Conservation (phyloP, 345 rosid genomes). For the Hibiscus syriacus region DNA sequence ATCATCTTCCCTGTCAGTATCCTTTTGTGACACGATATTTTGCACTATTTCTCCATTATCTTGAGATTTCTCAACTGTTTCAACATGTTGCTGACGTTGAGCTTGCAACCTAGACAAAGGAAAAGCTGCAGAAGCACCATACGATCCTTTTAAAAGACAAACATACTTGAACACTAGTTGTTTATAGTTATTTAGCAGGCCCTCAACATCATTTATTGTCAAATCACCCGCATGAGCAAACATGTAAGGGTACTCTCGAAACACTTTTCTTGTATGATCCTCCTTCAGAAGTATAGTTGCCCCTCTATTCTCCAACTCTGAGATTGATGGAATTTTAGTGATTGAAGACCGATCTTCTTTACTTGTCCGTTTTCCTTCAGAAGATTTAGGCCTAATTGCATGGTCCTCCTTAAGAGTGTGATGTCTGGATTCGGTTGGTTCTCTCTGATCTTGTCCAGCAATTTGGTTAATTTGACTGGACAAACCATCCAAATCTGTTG, state of each 20-base stretch:
- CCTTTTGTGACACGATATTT: neutral
- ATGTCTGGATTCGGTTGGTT: conserved; percentile 44
- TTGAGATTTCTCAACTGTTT: neutral
- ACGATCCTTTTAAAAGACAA: conserved; percentile 4
- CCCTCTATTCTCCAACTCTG: conserved; percentile 79
- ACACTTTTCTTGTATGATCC: conserved; percentile 35
- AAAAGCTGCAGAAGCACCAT: neutral
- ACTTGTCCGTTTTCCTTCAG: conserved; percentile 36
- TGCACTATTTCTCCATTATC: neutral
- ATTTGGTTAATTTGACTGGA: conserved; percentile 36
- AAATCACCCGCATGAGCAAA: conserved; percentile 69
- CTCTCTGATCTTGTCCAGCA: conserved; percentile 34
- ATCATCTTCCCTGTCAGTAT: neutral
- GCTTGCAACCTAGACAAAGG: neutral
- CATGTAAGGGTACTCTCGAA: conserved; percentile 70
- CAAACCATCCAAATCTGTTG: conserved; percentile 37
- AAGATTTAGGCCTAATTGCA: conserved; percentile 23
- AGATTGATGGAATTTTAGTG: conserved; percentile 50
- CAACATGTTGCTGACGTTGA: neutral
- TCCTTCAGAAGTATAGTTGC: conserved; percentile 66
- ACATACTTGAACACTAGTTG: conserved; percentile 28
- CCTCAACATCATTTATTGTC: conserved; percentile 71
- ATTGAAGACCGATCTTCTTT: conserved; percentile 36
- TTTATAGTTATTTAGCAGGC: conserved; percentile 63
- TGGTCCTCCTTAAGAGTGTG: conserved; percentile 26